Base-by-base conservation (phyloP, 441 rosid genomes). In the Capsella rubella region DNA sequence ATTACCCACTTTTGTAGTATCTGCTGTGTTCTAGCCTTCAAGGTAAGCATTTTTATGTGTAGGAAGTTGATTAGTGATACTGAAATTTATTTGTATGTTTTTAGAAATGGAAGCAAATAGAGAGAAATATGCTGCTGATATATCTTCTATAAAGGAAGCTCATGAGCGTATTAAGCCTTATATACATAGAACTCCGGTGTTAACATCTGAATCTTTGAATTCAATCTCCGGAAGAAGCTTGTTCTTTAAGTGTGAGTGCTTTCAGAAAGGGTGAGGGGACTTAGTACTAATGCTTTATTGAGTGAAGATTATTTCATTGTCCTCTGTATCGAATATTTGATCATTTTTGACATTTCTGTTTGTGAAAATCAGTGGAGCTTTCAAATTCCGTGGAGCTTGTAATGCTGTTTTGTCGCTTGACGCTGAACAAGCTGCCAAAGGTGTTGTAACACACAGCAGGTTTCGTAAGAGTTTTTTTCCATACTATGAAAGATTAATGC, bases 351-450 rank as follows among this genome's bases (percentile, higher is more conserved):
- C 4, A 49, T 29, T 7, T 59, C 60, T 40, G 21, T 13, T 61
- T 34, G 16, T 28, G 3, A 1, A 10, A 69, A 18, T 10, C 21
- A 93, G 98, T 13, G 97, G 98, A 74, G 95, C 98, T 37, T 93
- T 91, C 83, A 93, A 93, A 69, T 89, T 88, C 76, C 86, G 98
- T 82, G 98, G 98, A 34, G 98, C 96, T 37, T 89, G 94, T 79
- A 89, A 93, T 87, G 96, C 95, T 27, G 73, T 93, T 57, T 77
- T 76, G 75, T 91, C 97, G 4, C 97, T 93, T 43, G 82, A 80
- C 62, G 65, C 80, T 28, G 82, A 84, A 69, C 82, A 86, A 77
- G 93, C 91, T 34, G 84, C 87, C n/a, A 89, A 87, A 85, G 98
- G 76, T 0, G 80, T 77, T 40, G 80, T 70, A 21, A 76, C 80